Base-by-base conservation (phyloP, 805 yeast species). In the Metschnikowia henanensis region DNA sequence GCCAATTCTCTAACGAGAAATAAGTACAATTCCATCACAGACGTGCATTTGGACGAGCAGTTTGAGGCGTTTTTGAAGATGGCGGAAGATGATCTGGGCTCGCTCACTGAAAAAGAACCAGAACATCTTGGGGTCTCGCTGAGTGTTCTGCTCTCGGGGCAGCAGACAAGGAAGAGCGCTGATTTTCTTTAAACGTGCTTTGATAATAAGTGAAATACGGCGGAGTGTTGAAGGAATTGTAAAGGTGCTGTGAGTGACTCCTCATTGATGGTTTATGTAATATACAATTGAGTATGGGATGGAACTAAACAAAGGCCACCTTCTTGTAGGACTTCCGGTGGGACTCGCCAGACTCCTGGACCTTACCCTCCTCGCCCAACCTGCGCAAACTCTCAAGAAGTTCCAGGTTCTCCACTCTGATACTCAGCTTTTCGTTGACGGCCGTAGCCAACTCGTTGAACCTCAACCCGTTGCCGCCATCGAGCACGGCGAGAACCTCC, bases 271-370 rank as follows among this genome's bases (percentile, higher is more conserved):
- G n/a, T n/a, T n/a, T n/a, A n/a, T n/a, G n/a, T n/a, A n/a, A n/a
- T n/a, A n/a, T n/a, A n/a, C n/a, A n/a, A n/a, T n/a, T n/a, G n/a
- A n/a, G n/a, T n/a, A n/a, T n/a, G n/a, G n/a, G n/a, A n/a, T n/a
- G n/a, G n/a, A n/a, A 22, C 29, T 43, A 52, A 5, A 52, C 35
- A n/a, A 53, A 40, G 13, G 61, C 57, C 20, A 59, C 53, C 53
- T 55, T 58, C 40, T 58, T 51, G 42, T 87, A 75, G 18, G 80
- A 76, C 61, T 91, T 76, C 57, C 87, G 74, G 46, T 77, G 79
- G 40, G 87, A 84, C 46, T 84, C 89, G 15, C 95, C 96, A 29
- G 79, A 68, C 32, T 86, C 81, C 7, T 76, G 72, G 21, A 89
- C 64, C 57, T 78, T 79, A 43, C 84, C 87, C 57, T 88, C 96